A percentile compares a stretch with the other conserved stretches of the same genome.
Conservation (phyloP, 768 basidiomycete genomes). For the Tricholoma flavovirens region DNA sequence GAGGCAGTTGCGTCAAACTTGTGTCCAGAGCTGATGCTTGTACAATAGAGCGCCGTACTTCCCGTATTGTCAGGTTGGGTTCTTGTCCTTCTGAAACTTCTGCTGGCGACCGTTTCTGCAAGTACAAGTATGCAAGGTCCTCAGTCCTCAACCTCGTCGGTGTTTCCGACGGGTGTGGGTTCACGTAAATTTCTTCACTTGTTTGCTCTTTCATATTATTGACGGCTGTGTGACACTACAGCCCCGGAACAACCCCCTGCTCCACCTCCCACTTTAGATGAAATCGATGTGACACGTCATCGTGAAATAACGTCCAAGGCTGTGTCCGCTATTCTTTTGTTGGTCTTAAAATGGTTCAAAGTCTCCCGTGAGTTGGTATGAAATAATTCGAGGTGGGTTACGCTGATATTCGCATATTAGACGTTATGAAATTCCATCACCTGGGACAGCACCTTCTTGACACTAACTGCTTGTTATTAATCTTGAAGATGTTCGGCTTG, state of each 20-base stretch:
- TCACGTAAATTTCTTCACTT: constrained; percentile 43
- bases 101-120: constrained; percentile 90
- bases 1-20: constrained; percentile 21
- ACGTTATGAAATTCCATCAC: constrained; percentile 98
- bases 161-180: constrained; percentile 65
- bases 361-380: constrained; percentile 72
- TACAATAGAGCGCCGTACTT: constrained; percentile 66
- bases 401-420: constrained; percentile 33
- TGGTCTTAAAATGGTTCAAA: constrained; percentile 97
- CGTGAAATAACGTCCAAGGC: constrained; percentile 98
- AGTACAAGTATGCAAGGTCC: constrained; percentile 57
- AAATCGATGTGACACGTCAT: constrained; percentile 89
- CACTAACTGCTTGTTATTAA: constrained; percentile 88
- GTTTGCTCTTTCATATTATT: neutral
- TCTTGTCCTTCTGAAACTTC: constrained; percentile 84
- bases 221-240: constrained; percentile 15
- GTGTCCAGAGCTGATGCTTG: neutral
- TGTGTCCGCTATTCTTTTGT: constrained; percentile 87
- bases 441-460: constrained; percentile 93
- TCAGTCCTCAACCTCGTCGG: constrained; percentile 61
- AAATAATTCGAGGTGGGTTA: neutral
- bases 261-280: constrained; percentile 76
- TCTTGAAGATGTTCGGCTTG: constrained; percentile 97
- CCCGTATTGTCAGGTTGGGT: constrained; percentile 88
- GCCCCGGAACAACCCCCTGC: constrained; percentile 59